Evolutionary conservation across 2,329 filamentous ascomycete species (phyloP).

Genomic region (Nothomitra cinnamomea): DNA sequence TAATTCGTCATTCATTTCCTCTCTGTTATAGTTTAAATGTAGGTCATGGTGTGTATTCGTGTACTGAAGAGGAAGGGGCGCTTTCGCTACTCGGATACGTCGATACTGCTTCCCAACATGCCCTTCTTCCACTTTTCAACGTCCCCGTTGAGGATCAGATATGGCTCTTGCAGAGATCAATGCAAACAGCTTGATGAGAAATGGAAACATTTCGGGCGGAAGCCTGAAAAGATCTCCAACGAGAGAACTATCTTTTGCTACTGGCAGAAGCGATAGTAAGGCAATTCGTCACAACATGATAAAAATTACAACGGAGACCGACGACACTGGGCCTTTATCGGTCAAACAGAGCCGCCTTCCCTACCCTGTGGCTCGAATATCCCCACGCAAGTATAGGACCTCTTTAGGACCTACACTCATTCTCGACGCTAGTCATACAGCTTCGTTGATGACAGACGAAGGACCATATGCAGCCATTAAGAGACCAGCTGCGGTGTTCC

Average conservation of each 20-base stretch:
- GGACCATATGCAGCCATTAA: background rate
- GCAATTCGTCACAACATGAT: slow-evolving; percentile 32
- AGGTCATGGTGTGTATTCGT: no score
- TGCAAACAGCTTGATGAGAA: background rate
- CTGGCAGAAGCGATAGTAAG: background rate
- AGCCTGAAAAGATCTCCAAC: background rate
- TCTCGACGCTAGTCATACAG: background rate
- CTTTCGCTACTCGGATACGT: no score
- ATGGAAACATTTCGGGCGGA: background rate
- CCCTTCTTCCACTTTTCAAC: no score
- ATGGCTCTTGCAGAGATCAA: slow-evolving; percentile 1
- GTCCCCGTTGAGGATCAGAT: background rate
- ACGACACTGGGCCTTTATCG: slow-evolving; percentile 45
- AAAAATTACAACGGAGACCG: slow-evolving; percentile 47
- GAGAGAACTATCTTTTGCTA: background rate
- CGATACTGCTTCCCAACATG: no score
- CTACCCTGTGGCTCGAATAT: background rate
- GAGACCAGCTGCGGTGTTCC: background rate
- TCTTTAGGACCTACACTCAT: background rate
- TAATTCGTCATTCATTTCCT: no score
- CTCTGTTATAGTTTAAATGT: no score
- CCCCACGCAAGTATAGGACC: slow-evolving; percentile 1
- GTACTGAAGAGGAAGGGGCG: no score
- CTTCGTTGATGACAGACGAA: background rate
- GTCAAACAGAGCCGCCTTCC: slow-evolving; percentile 22